Evolutionary conservation across 345 rosid genomes (phyloP).

Genomic region (Brassica cretica): DNA sequence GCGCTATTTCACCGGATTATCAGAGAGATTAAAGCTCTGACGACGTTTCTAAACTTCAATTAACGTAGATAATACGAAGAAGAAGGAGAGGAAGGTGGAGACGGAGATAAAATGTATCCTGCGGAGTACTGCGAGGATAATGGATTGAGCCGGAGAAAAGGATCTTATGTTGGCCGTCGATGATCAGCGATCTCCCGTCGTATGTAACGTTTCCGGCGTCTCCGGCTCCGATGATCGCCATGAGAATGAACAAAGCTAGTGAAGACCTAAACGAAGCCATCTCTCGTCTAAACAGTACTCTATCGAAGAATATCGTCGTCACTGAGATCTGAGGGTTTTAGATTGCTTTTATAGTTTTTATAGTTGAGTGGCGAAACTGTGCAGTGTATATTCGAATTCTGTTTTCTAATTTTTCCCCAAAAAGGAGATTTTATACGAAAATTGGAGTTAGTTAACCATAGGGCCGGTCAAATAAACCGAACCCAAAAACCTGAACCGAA

Average conservation of each 20-base stretch:
- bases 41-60: background rate
- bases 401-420: too few species aligned
- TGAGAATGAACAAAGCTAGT: slow-evolving; percentile 18
- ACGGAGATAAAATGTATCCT: slow-evolving; percentile 37
- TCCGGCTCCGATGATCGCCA: slow-evolving; percentile 17
- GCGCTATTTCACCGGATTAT: background rate
- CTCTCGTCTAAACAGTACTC: background rate
- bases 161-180: slow-evolving; percentile 59
- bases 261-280: slow-evolving; percentile 19
- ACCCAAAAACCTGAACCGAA: too few species aligned
- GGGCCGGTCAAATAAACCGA: too few species aligned
- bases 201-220: slow-evolving; percentile 40
- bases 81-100: slow-evolving; percentile 2
- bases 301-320: background rate
- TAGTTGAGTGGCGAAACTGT: too few species aligned
- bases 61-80: background rate
- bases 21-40: background rate
- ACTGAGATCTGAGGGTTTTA: slow-evolving; percentile 15
- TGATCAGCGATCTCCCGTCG: slow-evolving; percentile 62
- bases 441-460: too few species aligned
- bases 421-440: too few species aligned
- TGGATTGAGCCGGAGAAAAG: slow-evolving; percentile 89
- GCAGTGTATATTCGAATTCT: too few species aligned
- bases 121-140: slow-evolving; percentile 78
- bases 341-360: too few species aligned